Evolutionary conservation across 345 rosid genomes (phyloP).

Genomic region (Lagerstroemia speciosa): DNA sequence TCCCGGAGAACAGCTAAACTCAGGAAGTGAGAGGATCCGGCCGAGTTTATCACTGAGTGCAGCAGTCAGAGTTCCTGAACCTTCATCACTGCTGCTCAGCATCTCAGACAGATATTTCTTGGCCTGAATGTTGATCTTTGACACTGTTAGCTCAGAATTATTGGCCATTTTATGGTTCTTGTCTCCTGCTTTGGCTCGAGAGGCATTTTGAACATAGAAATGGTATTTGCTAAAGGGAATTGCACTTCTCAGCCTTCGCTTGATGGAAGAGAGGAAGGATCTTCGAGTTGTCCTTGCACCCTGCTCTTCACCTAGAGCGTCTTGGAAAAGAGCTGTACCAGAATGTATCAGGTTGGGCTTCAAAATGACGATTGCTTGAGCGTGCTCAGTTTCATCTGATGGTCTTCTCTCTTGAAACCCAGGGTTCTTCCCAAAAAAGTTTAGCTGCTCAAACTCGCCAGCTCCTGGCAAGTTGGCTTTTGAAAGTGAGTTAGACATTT

Average conservation of each 20-base stretch:
- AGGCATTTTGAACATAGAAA: conserved; percentile 62
- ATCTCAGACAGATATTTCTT: conserved; percentile 85
- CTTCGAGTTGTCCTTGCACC: background rate
- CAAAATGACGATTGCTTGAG: conserved; percentile 57
- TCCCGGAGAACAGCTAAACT: conserved; percentile 43
- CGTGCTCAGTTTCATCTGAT: conserved; percentile 20
- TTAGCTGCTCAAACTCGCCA: conserved; percentile 33
- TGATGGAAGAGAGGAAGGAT: conserved; percentile 19
- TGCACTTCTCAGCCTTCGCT: conserved; percentile 36
- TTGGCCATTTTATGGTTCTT: conserved; percentile 23
- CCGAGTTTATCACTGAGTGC: conserved; percentile 52
- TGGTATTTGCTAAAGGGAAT: conserved; percentile 50
- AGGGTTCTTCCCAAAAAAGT: conserved; percentile 40
- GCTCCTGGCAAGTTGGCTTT: conserved; percentile 17
- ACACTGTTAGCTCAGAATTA: conserved; percentile 31
- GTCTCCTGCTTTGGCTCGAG: conserved; percentile 30
- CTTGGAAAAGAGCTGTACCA: conserved; percentile 16
- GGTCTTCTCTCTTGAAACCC: conserved; percentile 33
- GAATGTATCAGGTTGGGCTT: conserved; percentile 46
- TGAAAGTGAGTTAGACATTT: background rate
- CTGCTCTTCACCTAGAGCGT: background rate
- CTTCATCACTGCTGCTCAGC: conserved; percentile 42
- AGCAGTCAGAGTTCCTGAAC: conserved; percentile 29
- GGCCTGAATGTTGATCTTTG: conserved; percentile 67
- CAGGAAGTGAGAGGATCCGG: conserved; percentile 61